These are phyloP conservation scores for Phialocephala sp. DNA, from an alignment of 2,329 filamentous ascomycete genomes.

Conservation along the genomic window DNA sequence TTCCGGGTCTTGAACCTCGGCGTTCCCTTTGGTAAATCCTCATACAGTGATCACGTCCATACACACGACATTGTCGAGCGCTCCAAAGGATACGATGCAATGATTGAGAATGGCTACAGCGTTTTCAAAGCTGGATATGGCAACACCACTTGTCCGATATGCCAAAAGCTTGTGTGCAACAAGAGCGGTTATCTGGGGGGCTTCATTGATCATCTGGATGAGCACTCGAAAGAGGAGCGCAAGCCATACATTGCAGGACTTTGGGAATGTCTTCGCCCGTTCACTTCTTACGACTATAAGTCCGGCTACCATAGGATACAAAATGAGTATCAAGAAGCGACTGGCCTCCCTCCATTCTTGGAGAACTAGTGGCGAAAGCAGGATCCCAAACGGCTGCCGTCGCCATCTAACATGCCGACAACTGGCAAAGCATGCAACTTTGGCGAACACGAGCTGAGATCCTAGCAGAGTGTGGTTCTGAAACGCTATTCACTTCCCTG, in stretches of 20 bases:
- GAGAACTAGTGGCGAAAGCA: not conserved
- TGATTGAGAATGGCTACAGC: not conserved
- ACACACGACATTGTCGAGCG: slow-evolving; percentile 20
- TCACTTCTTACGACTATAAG: not conserved
- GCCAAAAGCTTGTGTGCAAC: not conserved
- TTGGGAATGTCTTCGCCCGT: not conserved
- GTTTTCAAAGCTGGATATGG: not conserved
- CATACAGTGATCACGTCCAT: not conserved
- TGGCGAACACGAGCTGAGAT: not conserved
- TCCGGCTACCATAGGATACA: not conserved
- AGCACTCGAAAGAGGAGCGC: slow-evolving; percentile 9
- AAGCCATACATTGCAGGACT: not conserved
- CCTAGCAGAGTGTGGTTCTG: not conserved
- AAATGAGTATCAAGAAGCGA: not conserved
- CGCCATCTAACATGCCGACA: not conserved
- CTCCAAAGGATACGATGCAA: slow-evolving; percentile 16
- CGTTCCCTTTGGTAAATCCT: not conserved
- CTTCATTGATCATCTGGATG: not conserved
- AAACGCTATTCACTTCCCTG: not conserved
- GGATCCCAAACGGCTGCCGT: not conserved
- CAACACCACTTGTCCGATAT: slow-evolving; percentile 9
- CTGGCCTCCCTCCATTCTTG: not conserved
- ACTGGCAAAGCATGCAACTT: not conserved
- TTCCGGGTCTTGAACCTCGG: not conserved
- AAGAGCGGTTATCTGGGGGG: accelerated